Base-by-base conservation (phyloP, 345 rosid genomes). In the Eucalyptus melliodora region DNA sequence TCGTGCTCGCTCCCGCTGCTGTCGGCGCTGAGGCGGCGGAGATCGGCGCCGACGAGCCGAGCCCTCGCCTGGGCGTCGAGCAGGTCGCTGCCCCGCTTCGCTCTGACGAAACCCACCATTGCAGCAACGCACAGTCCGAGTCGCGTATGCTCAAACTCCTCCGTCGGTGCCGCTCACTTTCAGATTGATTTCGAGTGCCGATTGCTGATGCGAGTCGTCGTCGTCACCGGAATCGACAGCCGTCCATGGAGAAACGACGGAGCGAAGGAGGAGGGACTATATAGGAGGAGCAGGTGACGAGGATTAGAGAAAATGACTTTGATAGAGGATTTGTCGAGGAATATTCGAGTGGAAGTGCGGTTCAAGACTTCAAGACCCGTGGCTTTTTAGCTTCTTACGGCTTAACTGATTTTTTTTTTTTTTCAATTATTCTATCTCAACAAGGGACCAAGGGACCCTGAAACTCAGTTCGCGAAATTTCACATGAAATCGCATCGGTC, bases 1-100 rank as follows among this genome's bases (percentile, higher is more conserved):
- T 97, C 96, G 53, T 96, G 97, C 13, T 97, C 98, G 90, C 99
- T 96, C 27, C 98, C 98, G 91, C 98, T 95, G 92, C 97, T 97
- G 80, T 50, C 91, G 65, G 92, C 91, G 90, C 93, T 89, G 89
- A 92, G 90, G 92, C 34, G 50, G n/a, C 27, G 89, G 47, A 77
- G 87, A n/a, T 26, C 60, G 31, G 34, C 87, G 37, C 94, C 93
- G 88, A 94, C 89, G 90, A 97, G 94, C 88, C 95, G 95, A 81
- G 97, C 97, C 90, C 88, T 95, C 65, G 94, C 98, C 83, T 93
- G 91, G 31, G 94, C 96, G 24, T 92, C 93, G 37, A 97, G 96
- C 50, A 96, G 95, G 87, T 91, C 94, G 15, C 97, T 92, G 69
- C 94, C 94, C 88, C 97, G 94, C 89, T 95, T 95, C 5, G 90